Evolutionary conservation across 2,329 filamentous ascomycete genomes (phyloP), one percentile per base, ranked within the genome.

Genomic region (Phyllosticta citriasiana): DNA sequence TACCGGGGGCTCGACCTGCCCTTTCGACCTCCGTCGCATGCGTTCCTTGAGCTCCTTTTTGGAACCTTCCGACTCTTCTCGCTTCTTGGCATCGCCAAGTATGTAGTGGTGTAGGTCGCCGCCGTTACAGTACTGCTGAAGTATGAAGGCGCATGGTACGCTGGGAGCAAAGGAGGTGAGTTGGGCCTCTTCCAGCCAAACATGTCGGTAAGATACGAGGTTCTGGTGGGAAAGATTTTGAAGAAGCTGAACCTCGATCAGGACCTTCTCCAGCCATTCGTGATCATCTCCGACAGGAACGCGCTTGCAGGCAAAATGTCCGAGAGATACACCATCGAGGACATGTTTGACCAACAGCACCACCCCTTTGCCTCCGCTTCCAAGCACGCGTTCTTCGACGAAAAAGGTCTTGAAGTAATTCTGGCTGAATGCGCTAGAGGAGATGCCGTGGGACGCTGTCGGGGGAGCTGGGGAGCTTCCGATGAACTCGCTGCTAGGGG

Each of bases 61-160:
- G 7, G 89, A 91, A 0, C 78, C 70, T 0, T 80, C 80, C 56
- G 84, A 81, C 3, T 16, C 16, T n/a, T 47, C 40, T 47, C n/a
- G 40, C 14, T n/a, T 47, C 57, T 83, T 82, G 0, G 78, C 76
- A 5, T 86, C 82, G 6, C 88, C 86, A n/a, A 92, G 79, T 16
- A 99, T 85, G 71, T 96, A 95, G 65, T 88, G 86, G 63, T 96
- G 87, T 19, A 99, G 80, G 70, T 99, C 94, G 16, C 94, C 94
- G 1, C 87, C 82, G 71, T 99, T 97, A 77, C 95, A 99, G 69
- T 96, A 99, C 70, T 99, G 92, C 71, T 99, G 94, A 7, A 99
- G 81, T 62, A 99, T 99, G 72, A 96, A 99, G 4, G 93, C 91
- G 69, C 93, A 97, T 10, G 91, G 91, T 0, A 99, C 91, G 60